Evolutionary conservation across 345 rosid species (phyloP).

Genomic region (Eutrema heterophyllum): DNA sequence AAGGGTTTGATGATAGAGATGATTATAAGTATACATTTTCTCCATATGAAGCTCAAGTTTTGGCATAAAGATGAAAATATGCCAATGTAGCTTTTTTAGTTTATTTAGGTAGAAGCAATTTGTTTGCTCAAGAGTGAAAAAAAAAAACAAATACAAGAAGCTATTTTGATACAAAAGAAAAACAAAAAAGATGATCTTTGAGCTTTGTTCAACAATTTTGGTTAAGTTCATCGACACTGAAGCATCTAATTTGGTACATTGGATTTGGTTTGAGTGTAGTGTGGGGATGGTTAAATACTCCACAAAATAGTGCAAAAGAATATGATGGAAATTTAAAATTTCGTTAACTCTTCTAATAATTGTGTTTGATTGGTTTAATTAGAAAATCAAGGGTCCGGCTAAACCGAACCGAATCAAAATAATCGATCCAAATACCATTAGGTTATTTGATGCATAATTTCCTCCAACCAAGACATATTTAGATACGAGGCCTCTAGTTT

Average conservation of each 20-base stretch:
- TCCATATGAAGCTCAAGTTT: conserved; percentile 30
- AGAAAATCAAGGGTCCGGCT: too few species aligned
- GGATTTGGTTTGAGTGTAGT: background rate
- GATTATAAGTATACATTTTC: conserved; percentile 54
- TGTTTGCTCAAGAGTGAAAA: conserved; percentile 1
- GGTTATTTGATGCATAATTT: too few species aligned
- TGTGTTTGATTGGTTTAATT: too few species aligned
- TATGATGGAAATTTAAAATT: too few species aligned
- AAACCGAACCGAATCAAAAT: too few species aligned
- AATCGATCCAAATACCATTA: too few species aligned
- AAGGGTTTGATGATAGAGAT: conserved; percentile 58
- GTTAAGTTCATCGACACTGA: background rate
- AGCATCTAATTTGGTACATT: background rate
- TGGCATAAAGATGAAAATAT: background rate
- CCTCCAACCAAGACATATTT: too few species aligned
- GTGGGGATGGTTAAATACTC: background rate
- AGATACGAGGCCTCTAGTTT: too few species aligned
- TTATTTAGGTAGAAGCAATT: conserved; percentile 12
- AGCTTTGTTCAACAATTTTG: background rate
- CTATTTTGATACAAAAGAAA: background rate
- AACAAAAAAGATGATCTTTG: background rate
- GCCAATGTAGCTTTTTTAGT: background rate
- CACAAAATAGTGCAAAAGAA: too few species aligned
- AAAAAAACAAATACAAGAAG: background rate
- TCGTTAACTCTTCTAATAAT: too few species aligned